A percentile compares a stretch with the other conserved stretches of the same genome.
Evolutionary conservation across 2,329 filamentous ascomycete genomes (phyloP).

Genomic region (Sarocladiaceae sp.): DNA sequence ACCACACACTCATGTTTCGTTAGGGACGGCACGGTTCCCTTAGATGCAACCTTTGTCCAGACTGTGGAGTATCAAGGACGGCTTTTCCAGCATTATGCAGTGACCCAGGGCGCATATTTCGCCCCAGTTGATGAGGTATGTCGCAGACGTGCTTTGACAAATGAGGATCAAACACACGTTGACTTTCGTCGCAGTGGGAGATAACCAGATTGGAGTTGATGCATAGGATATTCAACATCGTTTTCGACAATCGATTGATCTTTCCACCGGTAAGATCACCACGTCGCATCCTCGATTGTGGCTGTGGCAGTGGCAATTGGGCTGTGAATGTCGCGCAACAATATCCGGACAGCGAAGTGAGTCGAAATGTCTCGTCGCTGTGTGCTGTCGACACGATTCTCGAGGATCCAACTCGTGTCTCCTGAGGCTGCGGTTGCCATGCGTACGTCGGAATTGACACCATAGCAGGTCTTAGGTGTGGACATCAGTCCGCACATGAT

Average conservation of each 20-base stretch:
- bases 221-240: slow-evolving; percentile 56
- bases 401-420: too few species aligned
- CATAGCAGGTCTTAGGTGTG: slow-evolving; percentile 61
- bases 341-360: slow-evolving; percentile 61
- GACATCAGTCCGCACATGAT: slow-evolving; percentile 69
- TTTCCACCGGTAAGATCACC: slow-evolving; percentile 62
- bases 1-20: not conserved
- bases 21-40: slow-evolving; percentile 45
- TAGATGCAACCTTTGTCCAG: slow-evolving; percentile 56
- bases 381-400: too few species aligned
- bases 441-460: not conserved
- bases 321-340: slow-evolving; percentile 62
- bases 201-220: slow-evolving; percentile 59
- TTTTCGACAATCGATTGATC: slow-evolving; percentile 65
- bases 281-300: slow-evolving; percentile 64
- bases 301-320: slow-evolving; percentile 69
- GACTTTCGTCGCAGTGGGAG: slow-evolving; percentile 51
- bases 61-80: slow-evolving; percentile 58
- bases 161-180: not conserved
- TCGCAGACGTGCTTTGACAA: slow-evolving; percentile 2
- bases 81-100: slow-evolving; percentile 62
- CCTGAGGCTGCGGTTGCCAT: too few species aligned
- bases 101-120: slow-evolving; percentile 63
- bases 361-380: too few species aligned
- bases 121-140: slow-evolving; percentile 68